Evolutionary conservation across 1,284 basidiomycete genomes (phyloP), one percentile per base, ranked within the genome.

Genomic region (Xerocomus amazonicus): DNA sequence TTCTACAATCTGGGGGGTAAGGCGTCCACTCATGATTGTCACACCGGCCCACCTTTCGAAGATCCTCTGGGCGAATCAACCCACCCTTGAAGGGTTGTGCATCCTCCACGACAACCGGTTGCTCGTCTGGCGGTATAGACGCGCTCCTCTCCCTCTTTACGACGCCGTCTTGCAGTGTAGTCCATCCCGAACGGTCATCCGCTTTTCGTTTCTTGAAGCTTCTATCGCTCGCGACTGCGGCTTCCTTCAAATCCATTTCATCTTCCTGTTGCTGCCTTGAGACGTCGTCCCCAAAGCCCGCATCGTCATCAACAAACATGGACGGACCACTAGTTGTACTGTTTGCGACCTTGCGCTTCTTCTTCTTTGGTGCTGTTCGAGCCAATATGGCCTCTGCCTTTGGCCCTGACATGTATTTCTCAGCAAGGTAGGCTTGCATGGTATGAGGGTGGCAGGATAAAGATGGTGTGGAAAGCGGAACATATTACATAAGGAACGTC

Each of bases 381-480:
- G 92, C 75, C 4, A 98, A 79, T 56, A 99, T 97, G 13, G 93
- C 94, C 59, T 98, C 96, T 4, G 95, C 94, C 67, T 97, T 99
- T 0, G 92, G 86, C 0, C 96, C 96, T 6, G 94, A 90, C 91
- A 98, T 97, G 72, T 99, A 99, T 58, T 88, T 90, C 56, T 84
- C 79, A 1, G 88, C 88, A 4, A 91, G 77, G 63, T 91, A 91
- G 8, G 86, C 73, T 65, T 90, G 81, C 70, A 89, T 79, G 38
- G 57, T 61, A 14, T 50, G 45, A 45, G 29, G 29, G 47, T 31
- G 8, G 10, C 12, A 23, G 36, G 8, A 39, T 19, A 13, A 13
- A 16, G 36, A 37, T 19, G 19, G 19, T 23, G 19, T 23, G 19
- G 19, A 23, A 17, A 35, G 34, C 16, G 27, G 34, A 4, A 26